Percentiles rank a stretch among this genome's conserved stretches.
Evolutionary conservation across 1,139 yeast species (phyloP).

Genomic region (Diutina siamensis): DNA sequence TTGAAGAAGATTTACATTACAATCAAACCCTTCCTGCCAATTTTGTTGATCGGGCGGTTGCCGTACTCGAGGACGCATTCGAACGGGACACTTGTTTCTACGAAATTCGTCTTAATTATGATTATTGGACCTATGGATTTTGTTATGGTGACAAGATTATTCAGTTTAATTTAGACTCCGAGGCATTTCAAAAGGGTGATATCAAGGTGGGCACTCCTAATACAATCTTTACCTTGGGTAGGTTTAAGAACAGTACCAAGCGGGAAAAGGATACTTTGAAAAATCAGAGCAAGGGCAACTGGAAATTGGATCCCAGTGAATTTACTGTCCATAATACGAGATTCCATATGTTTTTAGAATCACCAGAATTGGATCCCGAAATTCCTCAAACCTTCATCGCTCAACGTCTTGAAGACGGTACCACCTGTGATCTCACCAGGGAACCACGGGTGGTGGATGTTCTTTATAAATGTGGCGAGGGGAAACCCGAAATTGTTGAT

Average conservation of each 20-base stretch:
- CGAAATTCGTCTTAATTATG: not conserved
- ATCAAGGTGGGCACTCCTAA: not conserved
- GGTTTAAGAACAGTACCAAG: not conserved
- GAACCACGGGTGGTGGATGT: slow-evolving; percentile 4
- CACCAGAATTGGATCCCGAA: not conserved
- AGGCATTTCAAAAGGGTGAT: not conserved
- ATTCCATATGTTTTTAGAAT: not conserved
- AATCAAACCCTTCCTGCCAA: not conserved
- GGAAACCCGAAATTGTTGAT: not conserved
- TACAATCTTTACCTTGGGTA: slow-evolving; percentile 1
- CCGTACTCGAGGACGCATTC: not conserved
- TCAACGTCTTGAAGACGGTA: not conserved
- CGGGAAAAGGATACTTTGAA: not conserved
- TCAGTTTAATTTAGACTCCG: not conserved
- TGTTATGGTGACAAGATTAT: slow-evolving; percentile 4
- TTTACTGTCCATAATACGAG: not conserved
- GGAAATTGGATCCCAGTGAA: not conserved
- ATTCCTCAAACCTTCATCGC: not conserved
- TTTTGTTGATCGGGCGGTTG: not conserved
- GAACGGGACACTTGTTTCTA: not conserved
- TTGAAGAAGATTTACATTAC: not conserved
- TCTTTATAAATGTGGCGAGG: not conserved
- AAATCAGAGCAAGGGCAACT: not conserved
- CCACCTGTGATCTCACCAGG: slow-evolving; percentile 1
- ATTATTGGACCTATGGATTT: slow-evolving; percentile 3